Evolutionary conservation across 163 green algal species (phyloP).

Genomic region (Chlorella variabilis): DNA sequence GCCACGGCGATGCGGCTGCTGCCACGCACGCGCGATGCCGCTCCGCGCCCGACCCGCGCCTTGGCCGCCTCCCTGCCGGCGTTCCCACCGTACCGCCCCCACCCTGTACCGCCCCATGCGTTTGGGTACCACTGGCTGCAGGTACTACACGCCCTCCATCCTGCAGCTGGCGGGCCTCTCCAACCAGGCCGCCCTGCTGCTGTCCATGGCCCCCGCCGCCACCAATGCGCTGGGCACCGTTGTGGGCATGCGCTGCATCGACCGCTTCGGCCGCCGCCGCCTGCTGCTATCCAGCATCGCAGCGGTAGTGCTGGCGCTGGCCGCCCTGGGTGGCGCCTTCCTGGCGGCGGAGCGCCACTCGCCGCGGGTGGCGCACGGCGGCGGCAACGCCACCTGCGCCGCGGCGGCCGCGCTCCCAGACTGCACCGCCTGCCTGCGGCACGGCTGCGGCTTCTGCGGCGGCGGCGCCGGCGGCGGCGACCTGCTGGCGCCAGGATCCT

Average conservation of each 20-base stretch:
- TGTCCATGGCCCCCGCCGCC: conserved; percentile 63
- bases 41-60: no score
- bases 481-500: conserved; percentile 43
- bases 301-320: conserved; percentile 58
- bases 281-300: conserved; percentile 68
- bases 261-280: conserved; percentile 62
- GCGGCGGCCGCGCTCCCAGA: conserved; percentile 10
- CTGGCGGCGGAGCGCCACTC: conserved; percentile 37
- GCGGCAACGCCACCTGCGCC: background rate
- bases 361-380: conserved; percentile 27
- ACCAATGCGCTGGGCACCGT: conserved; percentile 75
- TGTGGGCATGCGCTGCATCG: conserved; percentile 51
- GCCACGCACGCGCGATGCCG: no score
- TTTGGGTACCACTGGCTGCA: no score
- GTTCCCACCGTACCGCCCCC: no score
- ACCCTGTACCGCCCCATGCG: no score
- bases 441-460: conserved; percentile 54
- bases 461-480: background rate
- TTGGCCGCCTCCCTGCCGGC: no score
- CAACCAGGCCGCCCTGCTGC: conserved; percentile 63
- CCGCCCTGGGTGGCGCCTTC: conserved; percentile 58
- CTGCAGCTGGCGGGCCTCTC: conserved; percentile 72
- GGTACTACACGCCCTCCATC: conserved; percentile 77
- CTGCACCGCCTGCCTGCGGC: conserved; percentile 31
- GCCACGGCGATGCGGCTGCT: background rate